A percentile compares a stretch with the other conserved stretches of the same genome.
These are phyloP conservation scores for Diaporthe aspalathi DNA, from an alignment of 2,329 filamentous ascomycete genomes.

Conservation along the genomic window DNA sequence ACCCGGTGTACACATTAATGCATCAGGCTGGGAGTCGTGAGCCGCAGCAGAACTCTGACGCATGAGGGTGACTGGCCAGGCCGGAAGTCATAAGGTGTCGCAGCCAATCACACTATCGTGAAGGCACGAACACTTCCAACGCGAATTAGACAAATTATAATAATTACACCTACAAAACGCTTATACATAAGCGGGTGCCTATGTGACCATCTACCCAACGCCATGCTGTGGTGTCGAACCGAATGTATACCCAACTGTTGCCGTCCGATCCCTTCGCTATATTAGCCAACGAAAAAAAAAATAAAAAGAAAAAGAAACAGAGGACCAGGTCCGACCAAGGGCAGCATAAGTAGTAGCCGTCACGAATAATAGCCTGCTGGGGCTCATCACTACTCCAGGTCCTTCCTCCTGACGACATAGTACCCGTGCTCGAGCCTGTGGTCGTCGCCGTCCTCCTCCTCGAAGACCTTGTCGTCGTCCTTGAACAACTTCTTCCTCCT, in stretches of 20 bases:
- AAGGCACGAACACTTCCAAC: neutral
- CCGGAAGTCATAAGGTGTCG: neutral
- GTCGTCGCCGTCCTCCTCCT: slow-evolving; percentile 63
- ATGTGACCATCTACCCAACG: slow-evolving; percentile 27
- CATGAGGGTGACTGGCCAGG: too few relatives aligned
- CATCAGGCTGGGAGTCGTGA: neutral
- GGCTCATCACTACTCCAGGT: slow-evolving; percentile 56
- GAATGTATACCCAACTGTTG: neutral
- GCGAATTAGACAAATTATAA: neutral
- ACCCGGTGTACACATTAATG: neutral
- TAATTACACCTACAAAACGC: neutral
- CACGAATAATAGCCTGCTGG: too few relatives aligned
- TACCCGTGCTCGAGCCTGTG: slow-evolving; percentile 62
- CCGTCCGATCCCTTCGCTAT: neutral
- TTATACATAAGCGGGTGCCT: neutral
- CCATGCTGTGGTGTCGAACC: slow-evolving; percentile 21
- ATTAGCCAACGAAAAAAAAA: neutral
- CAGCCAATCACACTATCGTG: neutral
- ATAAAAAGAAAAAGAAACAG: too few relatives aligned
- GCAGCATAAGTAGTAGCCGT: too few relatives aligned
- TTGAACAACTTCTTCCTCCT: slow-evolving; percentile 46
- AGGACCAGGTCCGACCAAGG: neutral
- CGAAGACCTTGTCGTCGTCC: slow-evolving; percentile 56
- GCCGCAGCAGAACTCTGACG: neutral
- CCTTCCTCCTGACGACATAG: slow-evolving; percentile 63